Base-by-base conservation (phyloP, 305 asterid genomes). In the Rubia tinctorum region DNA sequence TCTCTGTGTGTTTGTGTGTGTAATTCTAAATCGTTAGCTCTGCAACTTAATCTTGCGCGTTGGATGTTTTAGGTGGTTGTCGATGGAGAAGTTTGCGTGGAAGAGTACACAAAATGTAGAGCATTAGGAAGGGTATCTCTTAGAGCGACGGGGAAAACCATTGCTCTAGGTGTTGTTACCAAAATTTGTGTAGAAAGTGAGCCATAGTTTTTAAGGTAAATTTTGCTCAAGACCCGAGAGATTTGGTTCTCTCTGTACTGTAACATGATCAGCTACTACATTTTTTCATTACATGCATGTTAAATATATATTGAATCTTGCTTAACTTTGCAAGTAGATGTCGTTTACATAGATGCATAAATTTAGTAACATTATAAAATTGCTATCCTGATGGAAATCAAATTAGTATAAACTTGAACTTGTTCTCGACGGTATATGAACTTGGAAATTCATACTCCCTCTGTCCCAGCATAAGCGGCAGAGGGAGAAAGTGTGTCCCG, bases 121-220 rank as follows among this genome's bases (percentile, higher is more conserved):
- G 89, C 88, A 76, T 80, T 95, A 66, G 99, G 99, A 72, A 85
- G 96, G 83, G 97, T 84, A 37, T 95, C 91, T 58, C 92, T 95
- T 8, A 84, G 98, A 88, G 81, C 96, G 71, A 84, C 83, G 30
- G 99, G 99, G 76, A 89, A 92, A 81, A 89, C 96, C 6, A 71
- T 95, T 75, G 99, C 96, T 49, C 88, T 95, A 44, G 98, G 99
- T 68, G 82, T 95, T 58, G 96, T 92, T 47, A 91, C 96, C 47
- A 82, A 75, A 76, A 76, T 87, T n/a, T 7, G 42, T 56, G 67
- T 87, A 30, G 77, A 42, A 59, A 76, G 82, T 47, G 86, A 78
- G 68, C 76, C 74, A 58, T 82, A 80, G 42, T 69, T 37, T 69
- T 55, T 0, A 77, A 49, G 63, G 30, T 11, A 44, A 37, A 37